phyloP scores from a whole-genome alignment of 805 yeast genomes.

The Starmerella lactis-condensi region DNA sequence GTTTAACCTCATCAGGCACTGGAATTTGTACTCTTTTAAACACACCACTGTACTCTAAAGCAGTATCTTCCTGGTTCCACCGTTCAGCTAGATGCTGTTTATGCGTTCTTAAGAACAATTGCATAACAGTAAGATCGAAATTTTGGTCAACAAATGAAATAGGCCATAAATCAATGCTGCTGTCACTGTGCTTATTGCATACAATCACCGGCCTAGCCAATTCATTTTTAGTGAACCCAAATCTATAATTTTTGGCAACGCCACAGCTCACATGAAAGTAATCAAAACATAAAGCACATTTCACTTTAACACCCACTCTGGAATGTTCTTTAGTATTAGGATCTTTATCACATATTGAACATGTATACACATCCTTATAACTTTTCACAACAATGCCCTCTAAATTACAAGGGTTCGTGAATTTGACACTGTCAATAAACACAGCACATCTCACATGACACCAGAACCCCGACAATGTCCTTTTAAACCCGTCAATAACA shows the following conservation, averaged over 20 bases:
- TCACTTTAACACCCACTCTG: conserved; percentile 4
- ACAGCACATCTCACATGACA: conserved; percentile 15
- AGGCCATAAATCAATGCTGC: conserved; percentile 10
- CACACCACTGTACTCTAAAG: too few species aligned
- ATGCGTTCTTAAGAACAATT: conserved; percentile 18
- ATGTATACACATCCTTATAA: conserved; percentile 2
- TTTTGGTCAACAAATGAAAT: conserved; percentile 17
- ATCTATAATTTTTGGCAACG: conserved; percentile 17
- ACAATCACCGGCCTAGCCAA: conserved; percentile 19
- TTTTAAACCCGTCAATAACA: conserved; percentile 12
- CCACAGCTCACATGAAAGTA: conserved; percentile 41
- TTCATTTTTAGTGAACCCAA: conserved; percentile 15
- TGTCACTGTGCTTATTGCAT: conserved; percentile 19
- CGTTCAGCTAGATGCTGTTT: too few species aligned
- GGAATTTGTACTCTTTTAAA: too few species aligned
- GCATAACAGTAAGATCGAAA: conserved; percentile 18
- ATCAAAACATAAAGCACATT: conserved; percentile 10
- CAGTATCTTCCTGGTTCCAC: too few species aligned
- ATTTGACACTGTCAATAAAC: conserved; percentile 4
- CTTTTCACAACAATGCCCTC: conserved; percentile 2
- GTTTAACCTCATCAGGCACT: too few species aligned
- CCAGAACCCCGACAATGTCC: conserved; percentile 13
- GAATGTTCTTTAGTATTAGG: background rate
- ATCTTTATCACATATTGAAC: conserved; percentile 5
- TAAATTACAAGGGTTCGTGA: conserved; percentile 5